These are phyloP conservation scores for Artemisia tridentata DNA, from an alignment of 129 eudicot species.

Conservation along the genomic window DNA sequence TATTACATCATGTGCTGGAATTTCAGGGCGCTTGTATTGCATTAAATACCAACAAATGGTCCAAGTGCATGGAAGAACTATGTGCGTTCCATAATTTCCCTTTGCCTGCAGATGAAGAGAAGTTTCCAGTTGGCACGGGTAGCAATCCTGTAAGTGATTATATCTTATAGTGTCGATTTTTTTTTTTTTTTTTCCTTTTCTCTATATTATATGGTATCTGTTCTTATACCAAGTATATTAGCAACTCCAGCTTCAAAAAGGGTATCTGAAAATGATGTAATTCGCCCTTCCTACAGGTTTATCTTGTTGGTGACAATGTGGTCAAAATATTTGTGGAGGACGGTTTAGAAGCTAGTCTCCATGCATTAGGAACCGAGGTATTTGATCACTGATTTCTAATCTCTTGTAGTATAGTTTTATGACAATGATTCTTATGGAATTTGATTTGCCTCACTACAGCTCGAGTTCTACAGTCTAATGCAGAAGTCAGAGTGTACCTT, in stretches of 20 bases:
- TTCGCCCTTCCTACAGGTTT: conserved; percentile 54
- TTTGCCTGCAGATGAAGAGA: conserved; percentile 73
- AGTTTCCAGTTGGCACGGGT: conserved; percentile 96
- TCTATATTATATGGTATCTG: background rate
- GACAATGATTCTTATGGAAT: conserved; percentile 17
- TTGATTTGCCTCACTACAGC: conserved; percentile 45
- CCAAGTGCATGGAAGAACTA: conserved; percentile 54
- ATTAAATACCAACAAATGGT: conserved; percentile 76
- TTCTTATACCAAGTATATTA: background rate
- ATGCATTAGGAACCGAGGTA: conserved; percentile 93
- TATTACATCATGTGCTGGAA: conserved; percentile 11
- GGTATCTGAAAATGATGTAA: conserved; percentile 7
- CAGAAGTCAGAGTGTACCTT: conserved; percentile 40
- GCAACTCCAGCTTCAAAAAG: conserved; percentile 1
- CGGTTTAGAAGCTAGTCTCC: conserved; percentile 84
- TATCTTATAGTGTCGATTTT: background rate
- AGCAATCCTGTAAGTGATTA: conserved; percentile 90
- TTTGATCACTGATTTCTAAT: conserved; percentile 4
- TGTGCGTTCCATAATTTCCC: conserved; percentile 61
- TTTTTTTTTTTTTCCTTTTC: background rate
- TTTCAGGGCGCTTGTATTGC: conserved; percentile 93
- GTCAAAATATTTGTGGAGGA: conserved; percentile 86
- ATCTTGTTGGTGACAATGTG: conserved; percentile 68
- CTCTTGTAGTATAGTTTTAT: background rate
- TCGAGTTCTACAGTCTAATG: conserved; percentile 66